Percentiles rank a stretch among this genome's conserved stretches.
phyloP scores from a whole-genome alignment of 1,284 basidiomycete genomes.

The Tilletia setariae region DNA sequence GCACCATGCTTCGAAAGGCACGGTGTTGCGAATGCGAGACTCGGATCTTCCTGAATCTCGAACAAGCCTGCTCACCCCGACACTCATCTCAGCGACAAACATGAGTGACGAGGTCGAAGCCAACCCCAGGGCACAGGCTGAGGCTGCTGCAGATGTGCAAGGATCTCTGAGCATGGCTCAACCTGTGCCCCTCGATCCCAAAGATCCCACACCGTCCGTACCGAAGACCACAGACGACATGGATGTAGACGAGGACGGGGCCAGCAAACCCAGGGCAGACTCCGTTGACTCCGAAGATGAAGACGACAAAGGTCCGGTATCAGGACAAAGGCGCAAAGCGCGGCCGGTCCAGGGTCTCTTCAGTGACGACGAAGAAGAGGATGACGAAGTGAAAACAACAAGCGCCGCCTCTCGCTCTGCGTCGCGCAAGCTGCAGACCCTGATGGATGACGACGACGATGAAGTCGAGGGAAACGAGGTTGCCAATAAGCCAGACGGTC shows the following conservation, averaged over 20 bases:
- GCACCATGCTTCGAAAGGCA: too few relatives aligned
- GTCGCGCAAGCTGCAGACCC: neutral
- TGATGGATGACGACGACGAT: slow-evolving; percentile 3
- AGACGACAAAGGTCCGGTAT: too few relatives aligned
- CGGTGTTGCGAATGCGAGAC: too few relatives aligned
- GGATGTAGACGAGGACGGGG: slow-evolving; percentile 4
- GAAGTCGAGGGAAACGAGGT: neutral
- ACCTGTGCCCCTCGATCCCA: neutral
- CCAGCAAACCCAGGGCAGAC: neutral
- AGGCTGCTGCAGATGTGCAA: neutral
- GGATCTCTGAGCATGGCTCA: neutral
- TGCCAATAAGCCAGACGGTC: neutral
- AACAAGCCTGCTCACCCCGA: too few relatives aligned
- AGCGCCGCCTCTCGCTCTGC: neutral
- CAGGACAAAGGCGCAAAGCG: neutral
- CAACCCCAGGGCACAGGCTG: neutral
- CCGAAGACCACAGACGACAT: neutral
- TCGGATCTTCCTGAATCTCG: too few relatives aligned
- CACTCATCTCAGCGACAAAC: neutral
- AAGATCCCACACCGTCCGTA: neutral
- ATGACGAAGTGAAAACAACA: neutral
- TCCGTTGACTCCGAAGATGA: too few relatives aligned
- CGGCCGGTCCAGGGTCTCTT: neutral
- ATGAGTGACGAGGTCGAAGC: slow-evolving; percentile 9
- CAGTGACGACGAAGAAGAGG: slow-evolving; percentile 10